Evolutionary conservation across 805 yeast genomes (phyloP).

Genomic region (Metschnikowia bowlesiae): DNA sequence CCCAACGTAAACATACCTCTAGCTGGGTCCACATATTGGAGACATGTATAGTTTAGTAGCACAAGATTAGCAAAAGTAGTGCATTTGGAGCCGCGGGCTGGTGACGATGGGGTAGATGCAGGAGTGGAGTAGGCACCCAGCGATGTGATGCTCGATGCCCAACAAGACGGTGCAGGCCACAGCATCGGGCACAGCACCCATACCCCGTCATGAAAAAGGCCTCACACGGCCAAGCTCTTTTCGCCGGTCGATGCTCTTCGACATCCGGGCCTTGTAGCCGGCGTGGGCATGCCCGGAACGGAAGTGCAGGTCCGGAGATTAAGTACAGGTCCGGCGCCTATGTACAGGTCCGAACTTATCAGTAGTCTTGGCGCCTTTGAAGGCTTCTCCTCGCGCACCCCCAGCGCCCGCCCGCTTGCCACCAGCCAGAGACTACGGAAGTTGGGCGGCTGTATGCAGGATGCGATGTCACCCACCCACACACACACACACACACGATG

Average conservation of each 20-base stretch:
- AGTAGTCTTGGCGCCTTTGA: not conserved
- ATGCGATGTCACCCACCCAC: not conserved
- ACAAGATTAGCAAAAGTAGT: not conserved
- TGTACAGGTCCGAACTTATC: not conserved
- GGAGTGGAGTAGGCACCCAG: not conserved
- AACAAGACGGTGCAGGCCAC: not conserved
- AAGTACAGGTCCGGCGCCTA: no score
- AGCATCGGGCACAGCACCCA: no score
- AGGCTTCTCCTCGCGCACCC: not conserved
- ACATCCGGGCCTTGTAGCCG: no score
- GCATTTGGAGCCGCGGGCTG: not conserved
- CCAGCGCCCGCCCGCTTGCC: no score
- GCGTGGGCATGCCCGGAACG: no score
- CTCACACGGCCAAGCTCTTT: no score
- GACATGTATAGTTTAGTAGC: not conserved
- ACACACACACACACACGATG: no score
- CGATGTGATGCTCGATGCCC: not conserved
- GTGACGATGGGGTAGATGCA: not conserved
- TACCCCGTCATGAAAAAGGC: no score
- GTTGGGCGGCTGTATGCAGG: not conserved
- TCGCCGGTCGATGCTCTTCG: no score
- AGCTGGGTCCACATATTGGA: constrained; percentile 27
- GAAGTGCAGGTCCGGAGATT: no score
- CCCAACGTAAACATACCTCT: constrained; percentile 24
- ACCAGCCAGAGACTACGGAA: not conserved